Conservation (phyloP, 306 rosid species). For the Hippophae rhamnoides region DNA sequence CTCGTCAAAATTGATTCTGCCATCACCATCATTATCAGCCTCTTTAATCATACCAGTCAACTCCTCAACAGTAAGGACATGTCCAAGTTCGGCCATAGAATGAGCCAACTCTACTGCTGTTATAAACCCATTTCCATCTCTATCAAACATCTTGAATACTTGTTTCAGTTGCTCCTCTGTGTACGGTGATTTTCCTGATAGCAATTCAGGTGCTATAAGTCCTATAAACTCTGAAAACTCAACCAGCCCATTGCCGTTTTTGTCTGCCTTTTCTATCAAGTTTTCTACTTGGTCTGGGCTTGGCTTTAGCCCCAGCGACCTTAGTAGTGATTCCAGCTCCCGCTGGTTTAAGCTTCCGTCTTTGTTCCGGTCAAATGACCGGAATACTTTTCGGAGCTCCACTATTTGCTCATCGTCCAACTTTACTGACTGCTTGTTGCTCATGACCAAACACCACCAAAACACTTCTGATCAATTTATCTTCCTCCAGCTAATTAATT, state of each 20-base stretch:
- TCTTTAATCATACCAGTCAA: constrained; percentile 83
- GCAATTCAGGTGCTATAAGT: constrained; percentile 63
- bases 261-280: constrained; percentile 66
- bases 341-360: constrained; percentile 83
- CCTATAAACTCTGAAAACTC: constrained; percentile 80
- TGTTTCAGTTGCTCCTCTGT: constrained; percentile 61
- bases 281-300: constrained; percentile 66
- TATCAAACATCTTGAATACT: constrained; percentile 61
- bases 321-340: constrained; percentile 70
- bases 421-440: constrained; percentile 45
- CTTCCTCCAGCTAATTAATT: no score
- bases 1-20: constrained; percentile 65
- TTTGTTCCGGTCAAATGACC: constrained; percentile 80
- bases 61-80: constrained; percentile 76
- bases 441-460: constrained; percentile 27
- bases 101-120: constrained; percentile 89
- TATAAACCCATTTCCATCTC: constrained; percentile 83
- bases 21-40: constrained; percentile 84
- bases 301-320: constrained; percentile 78
- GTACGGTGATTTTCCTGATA: constrained; percentile 73
- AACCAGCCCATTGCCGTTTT: constrained; percentile 62
- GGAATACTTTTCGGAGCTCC: constrained; percentile 67
- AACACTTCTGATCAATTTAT: no score
- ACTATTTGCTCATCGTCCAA: constrained; percentile 77
- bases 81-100: constrained; percentile 87